A percentile compares a stretch with the other conserved stretches of the same genome.
Evolutionary conservation across 202 grass and related monocot species (phyloP).

Genomic region (Digitaria exilis): DNA sequence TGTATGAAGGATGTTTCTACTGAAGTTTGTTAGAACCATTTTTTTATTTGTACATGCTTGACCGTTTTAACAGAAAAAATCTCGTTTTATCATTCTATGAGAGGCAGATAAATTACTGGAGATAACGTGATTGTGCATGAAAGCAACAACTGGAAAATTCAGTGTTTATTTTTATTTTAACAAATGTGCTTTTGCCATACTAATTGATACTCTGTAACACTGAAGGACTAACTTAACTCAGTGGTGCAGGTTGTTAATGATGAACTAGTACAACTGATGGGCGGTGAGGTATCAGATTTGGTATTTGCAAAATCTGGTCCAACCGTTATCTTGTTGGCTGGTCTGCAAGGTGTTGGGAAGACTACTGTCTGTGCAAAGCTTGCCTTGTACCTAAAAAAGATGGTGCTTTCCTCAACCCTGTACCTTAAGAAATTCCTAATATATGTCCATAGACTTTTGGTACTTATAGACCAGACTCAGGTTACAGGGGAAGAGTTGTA

Average conservation of each 20-base stretch:
- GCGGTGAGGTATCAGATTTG: constrained; percentile 87
- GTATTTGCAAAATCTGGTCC: constrained; percentile 82
- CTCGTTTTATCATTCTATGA: neutral
- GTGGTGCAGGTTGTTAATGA: constrained; percentile 55
- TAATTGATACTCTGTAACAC: neutral
- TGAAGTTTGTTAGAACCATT: neutral
- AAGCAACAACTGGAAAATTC: constrained; percentile 15
- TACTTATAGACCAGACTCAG: constrained; percentile 55
- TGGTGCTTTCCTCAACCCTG: constrained; percentile 51
- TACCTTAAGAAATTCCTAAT: constrained; percentile 26
- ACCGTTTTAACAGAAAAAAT: neutral
- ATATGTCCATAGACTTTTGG: constrained; percentile 25
- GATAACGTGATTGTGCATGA: constrained; percentile 1
- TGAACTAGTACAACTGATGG: constrained; percentile 92
- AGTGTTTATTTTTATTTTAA: neutral
- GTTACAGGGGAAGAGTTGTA: constrained; percentile 98
- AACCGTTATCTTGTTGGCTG: constrained; percentile 87
- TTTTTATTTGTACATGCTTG: neutral
- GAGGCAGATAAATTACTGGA: neutral
- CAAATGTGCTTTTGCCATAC: neutral
- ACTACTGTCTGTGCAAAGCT: constrained; percentile 97
- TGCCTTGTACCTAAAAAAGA: constrained; percentile 82
- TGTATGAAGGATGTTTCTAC: neutral
- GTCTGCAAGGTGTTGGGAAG: constrained; percentile 96
- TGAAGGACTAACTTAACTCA: constrained; percentile 11